Evolutionary conservation across 2,329 filamentous ascomycete genomes (phyloP).

Genomic region (Neodidymelliopsis sp.): DNA sequence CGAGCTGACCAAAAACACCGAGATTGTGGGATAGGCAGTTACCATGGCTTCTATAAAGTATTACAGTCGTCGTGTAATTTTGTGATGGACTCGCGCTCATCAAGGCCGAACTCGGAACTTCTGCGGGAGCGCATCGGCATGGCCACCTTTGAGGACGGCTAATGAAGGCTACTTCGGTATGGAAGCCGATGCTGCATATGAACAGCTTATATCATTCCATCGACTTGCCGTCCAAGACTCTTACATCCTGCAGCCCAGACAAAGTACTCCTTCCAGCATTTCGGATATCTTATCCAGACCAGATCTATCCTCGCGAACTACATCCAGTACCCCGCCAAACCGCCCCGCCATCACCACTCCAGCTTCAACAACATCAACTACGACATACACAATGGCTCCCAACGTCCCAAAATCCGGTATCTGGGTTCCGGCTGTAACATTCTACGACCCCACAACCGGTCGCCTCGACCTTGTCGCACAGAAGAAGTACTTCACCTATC

Average conservation of each 20-base stretch:
- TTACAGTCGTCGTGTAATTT: no score
- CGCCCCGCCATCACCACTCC: constrained; percentile 9
- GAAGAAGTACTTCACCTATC: constrained; percentile 54
- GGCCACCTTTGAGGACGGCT: constrained; percentile 5
- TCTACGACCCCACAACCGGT: constrained; percentile 53
- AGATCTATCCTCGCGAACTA: background rate
- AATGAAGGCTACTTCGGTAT: constrained; percentile 15
- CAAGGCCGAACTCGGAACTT: background rate
- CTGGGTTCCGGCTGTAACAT: constrained; percentile 54
- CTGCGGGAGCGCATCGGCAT: background rate
- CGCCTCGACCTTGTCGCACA: constrained; percentile 53
- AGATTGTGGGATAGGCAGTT: no score
- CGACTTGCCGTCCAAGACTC: background rate
- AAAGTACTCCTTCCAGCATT: background rate
- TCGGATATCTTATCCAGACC: constrained; percentile 10
- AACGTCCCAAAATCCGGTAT: constrained; percentile 30
- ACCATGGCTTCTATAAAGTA: no score
- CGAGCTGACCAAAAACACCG: background rate
- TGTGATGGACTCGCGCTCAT: no score
- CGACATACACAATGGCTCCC: constrained; percentile 10
- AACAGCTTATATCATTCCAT: background rate
- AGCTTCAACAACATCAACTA: background rate
- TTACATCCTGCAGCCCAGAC: background rate
- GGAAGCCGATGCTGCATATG: constrained; percentile 12
- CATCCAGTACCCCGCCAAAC: constrained; percentile 8